phyloP scores from a whole-genome alignment of 441 rosid genomes.

The Metrosideros polymorpha region DNA sequence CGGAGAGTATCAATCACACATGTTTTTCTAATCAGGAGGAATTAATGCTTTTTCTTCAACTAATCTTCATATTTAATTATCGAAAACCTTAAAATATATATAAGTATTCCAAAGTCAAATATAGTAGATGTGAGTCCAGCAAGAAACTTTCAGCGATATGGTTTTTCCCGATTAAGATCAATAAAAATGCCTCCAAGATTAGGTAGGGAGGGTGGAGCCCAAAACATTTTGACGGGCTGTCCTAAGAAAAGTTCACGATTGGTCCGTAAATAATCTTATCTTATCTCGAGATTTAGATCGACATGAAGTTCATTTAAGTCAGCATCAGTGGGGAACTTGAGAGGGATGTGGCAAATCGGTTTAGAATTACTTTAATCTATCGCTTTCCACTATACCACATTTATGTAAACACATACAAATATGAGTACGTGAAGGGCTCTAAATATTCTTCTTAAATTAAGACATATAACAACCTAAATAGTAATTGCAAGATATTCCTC shows the following conservation, averaged over 20 bases:
- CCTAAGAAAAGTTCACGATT: not conserved
- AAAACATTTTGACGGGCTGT: not conserved
- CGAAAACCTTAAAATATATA: not conserved
- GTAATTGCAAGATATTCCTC: not conserved
- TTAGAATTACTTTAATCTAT: not conserved
- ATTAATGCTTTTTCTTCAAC: not conserved
- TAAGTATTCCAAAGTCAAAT: not conserved
- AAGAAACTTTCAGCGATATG: not conserved
- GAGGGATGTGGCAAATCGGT: not conserved
- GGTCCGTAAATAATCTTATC: not conserved
- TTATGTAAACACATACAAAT: not conserved
- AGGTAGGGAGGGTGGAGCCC: too few relatives aligned
- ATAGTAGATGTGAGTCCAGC: not conserved
- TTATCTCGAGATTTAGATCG: not conserved
- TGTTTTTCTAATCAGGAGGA: not conserved
- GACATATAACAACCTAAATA: not conserved
- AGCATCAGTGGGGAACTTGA: not conserved
- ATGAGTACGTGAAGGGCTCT: not conserved
- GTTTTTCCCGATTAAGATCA: not conserved
- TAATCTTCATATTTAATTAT: not conserved
- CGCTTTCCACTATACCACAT: not conserved
- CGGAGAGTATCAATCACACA: not conserved
- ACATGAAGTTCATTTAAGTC: not conserved
- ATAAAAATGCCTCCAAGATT: not conserved
- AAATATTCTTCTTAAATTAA: not conserved